Conservation (phyloP, 176 grass and related monocot species). For the Chrysopogon serrulatus region DNA sequence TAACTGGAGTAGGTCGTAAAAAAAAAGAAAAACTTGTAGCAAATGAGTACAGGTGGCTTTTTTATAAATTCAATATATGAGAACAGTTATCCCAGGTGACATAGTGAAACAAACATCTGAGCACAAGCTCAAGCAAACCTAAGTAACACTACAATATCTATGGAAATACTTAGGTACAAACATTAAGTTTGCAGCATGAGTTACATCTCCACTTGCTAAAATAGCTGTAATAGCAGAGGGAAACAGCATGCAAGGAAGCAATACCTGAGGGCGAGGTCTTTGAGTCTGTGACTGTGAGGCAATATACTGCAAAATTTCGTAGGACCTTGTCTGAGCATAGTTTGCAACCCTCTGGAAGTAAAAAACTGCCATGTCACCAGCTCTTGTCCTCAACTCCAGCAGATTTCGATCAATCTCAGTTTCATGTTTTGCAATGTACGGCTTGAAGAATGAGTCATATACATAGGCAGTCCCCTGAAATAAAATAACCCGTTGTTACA, state of each 20-base stretch:
- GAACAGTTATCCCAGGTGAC: neutral
- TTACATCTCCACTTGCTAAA: neutral
- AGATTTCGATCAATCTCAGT: slow-evolving; percentile 75
- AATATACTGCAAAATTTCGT: slow-evolving; percentile 78
- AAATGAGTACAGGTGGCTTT: neutral
- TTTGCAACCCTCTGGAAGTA: slow-evolving; percentile 62
- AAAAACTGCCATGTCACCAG: slow-evolving; percentile 39
- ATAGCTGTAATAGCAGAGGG: neutral
- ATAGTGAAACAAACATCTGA: neutral
- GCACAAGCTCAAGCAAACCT: neutral
- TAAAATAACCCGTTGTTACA: slow-evolving; percentile 17
- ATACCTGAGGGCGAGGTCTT: slow-evolving; percentile 36
- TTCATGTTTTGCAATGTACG: slow-evolving; percentile 79
- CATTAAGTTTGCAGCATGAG: neutral
- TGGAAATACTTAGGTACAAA: neutral
- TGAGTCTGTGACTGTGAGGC: slow-evolving; percentile 50
- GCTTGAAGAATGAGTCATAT: slow-evolving; percentile 75
- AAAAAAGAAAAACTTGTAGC: neutral
- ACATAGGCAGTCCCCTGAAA: slow-evolving; percentile 91
- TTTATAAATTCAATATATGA: neutral
- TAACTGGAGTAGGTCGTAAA: neutral
- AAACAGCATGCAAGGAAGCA: neutral
- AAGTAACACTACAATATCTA: neutral
- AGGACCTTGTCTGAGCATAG: slow-evolving; percentile 73
- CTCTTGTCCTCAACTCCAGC: slow-evolving; percentile 69